phyloP scores from a whole-genome alignment of 305 asterid species.

The Solanum chacoense region DNA sequence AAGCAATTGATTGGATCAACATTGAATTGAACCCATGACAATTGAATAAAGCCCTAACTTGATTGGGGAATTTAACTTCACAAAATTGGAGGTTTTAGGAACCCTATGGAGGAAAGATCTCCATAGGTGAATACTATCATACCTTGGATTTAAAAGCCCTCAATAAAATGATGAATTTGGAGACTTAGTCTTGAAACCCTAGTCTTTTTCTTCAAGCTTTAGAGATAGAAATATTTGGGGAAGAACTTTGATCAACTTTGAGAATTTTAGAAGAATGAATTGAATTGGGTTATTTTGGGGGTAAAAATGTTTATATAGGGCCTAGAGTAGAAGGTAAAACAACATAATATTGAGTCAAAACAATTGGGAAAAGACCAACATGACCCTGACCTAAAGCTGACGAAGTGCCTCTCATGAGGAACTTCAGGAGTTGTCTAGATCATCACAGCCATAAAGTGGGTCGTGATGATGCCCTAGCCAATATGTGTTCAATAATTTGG shows the following conservation, averaged over 20 bases:
- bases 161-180: no score
- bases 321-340: neutral
- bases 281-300: neutral
- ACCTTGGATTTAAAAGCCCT: no score
- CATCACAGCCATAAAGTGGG: neutral
- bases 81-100: neutral
- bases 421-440: neutral
- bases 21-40: neutral
- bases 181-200: no score
- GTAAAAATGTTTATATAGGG: neutral
- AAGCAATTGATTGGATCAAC: neutral
- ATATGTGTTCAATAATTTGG: neutral
- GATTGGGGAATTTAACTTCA: neutral
- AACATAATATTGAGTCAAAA: neutral
- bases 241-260: neutral
- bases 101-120: no score
- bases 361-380: neutral
- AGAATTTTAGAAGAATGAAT: no score
- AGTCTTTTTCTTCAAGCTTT: no score
- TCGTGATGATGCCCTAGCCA: neutral
- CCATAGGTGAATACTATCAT: no score
- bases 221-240: neutral
- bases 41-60: neutral
- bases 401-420: neutral
- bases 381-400: neutral